phyloP scores from a whole-genome alignment of 2,329 filamentous ascomycete species.

The Fusarium sp. region DNA sequence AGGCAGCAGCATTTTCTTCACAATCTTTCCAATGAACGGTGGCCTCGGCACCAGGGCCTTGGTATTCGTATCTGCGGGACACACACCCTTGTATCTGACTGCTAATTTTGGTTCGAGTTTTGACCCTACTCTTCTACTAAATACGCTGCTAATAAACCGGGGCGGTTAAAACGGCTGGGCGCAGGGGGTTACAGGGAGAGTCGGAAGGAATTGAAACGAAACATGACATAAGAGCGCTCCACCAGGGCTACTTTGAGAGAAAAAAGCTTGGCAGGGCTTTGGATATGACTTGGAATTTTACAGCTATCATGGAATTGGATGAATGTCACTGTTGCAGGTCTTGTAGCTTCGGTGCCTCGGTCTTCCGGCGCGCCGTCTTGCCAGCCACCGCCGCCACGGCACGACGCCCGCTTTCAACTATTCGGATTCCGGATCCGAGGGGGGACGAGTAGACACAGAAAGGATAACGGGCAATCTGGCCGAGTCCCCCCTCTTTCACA shows the following conservation, averaged over 20 bases:
- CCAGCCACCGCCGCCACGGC: conserved; percentile 25
- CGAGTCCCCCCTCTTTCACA: not conserved
- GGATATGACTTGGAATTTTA: not conserved
- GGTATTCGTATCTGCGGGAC: conserved; percentile 6
- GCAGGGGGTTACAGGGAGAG: not conserved
- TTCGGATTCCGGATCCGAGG: not conserved
- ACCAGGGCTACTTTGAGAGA: not conserved
- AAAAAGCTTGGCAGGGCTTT: conserved; percentile 24
- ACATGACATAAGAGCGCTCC: not conserved
- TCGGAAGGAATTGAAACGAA: conserved; percentile 1
- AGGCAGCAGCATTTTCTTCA: not conserved
- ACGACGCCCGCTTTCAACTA: not conserved
- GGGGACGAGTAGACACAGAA: no score
- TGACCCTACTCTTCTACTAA: not conserved
- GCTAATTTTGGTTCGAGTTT: not conserved
- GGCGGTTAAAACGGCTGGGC: not conserved
- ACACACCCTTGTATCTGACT: not conserved
- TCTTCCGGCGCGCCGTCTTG: conserved; percentile 11
- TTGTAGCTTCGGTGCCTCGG: conserved; percentile 6
- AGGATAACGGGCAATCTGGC: conserved; percentile 27
- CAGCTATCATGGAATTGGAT: not conserved
- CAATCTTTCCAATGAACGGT: not conserved
- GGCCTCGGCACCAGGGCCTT: not conserved
- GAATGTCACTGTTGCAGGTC: not conserved
- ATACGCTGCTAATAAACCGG: not conserved